A percentile compares a stretch with the other conserved stretches of the same genome.
phyloP scores from a whole-genome alignment of 179 eudicot species.

The Patellifolia procumbens region DNA sequence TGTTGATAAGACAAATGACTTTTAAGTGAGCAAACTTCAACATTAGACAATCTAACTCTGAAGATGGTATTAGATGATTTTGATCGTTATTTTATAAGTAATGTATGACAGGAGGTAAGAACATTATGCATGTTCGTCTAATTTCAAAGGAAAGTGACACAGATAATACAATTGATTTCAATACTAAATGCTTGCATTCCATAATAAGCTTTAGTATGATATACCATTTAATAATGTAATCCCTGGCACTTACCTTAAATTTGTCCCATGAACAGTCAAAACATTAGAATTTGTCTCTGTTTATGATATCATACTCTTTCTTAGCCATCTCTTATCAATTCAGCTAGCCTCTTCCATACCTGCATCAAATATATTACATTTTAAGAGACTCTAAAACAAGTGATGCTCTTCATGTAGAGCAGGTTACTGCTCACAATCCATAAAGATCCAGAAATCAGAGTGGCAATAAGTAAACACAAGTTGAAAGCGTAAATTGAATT shows the following conservation, averaged over 20 bases:
- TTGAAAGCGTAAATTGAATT: too few species aligned
- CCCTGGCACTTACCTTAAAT: conserved; percentile 61
- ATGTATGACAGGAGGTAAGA: background rate
- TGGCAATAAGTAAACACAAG: background rate
- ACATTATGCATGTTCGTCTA: background rate
- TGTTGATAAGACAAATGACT: background rate
- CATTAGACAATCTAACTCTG: background rate
- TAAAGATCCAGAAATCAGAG: conserved; percentile 10
- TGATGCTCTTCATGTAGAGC: conserved; percentile 3
- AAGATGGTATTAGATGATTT: background rate
- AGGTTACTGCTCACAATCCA: too few species aligned
- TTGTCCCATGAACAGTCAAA: conserved; percentile 92
- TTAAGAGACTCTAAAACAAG: conserved; percentile 11
- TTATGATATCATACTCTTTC: conserved; percentile 88
- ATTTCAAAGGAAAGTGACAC: too few species aligned
- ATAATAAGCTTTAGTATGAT: background rate
- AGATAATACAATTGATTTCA: too few species aligned
- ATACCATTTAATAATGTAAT: background rate
- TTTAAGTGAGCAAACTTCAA: too few species aligned
- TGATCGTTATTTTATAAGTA: too few species aligned
- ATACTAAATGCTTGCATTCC: too few species aligned
- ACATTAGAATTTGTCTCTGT: conserved; percentile 59
- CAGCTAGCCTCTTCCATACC: conserved; percentile 97
- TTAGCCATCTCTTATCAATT: conserved; percentile 87
- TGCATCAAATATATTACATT: conserved; percentile 35